Conservation (phyloP, 768 basidiomycete genomes). For the Tricholomella constricta region DNA sequence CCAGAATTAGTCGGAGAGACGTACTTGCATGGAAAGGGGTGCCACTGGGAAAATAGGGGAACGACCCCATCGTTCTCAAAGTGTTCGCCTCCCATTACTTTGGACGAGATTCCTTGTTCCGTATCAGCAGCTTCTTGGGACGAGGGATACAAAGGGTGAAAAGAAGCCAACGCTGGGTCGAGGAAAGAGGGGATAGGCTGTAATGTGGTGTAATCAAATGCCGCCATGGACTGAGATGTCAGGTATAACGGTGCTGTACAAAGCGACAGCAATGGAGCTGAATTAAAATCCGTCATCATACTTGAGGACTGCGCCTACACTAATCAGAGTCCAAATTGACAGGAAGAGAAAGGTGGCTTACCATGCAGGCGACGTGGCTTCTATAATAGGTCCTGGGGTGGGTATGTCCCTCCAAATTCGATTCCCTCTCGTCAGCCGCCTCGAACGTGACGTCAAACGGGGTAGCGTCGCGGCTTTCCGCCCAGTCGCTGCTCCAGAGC, state of each 20-base stretch:
- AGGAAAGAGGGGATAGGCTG: slow-evolving; percentile 38
- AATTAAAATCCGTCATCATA: neutral
- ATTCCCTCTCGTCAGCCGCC: slow-evolving; percentile 44
- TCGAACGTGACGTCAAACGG: slow-evolving; percentile 51
- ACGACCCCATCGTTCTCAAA: slow-evolving; percentile 52
- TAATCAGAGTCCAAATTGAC: neutral
- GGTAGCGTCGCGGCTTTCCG: slow-evolving; percentile 44
- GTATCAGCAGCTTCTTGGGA: neutral
- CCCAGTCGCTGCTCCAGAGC: slow-evolving; percentile 51
- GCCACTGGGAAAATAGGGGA: slow-evolving; percentile 53
- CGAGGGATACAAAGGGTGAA: neutral
- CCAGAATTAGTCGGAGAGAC: slow-evolving; percentile 1
- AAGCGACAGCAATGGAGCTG: slow-evolving; percentile 7
- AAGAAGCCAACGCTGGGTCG: neutral
- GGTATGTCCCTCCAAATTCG: slow-evolving; percentile 35
- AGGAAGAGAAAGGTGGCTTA: neutral
- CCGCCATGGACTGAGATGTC: slow-evolving; percentile 31
- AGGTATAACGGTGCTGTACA: slow-evolving; percentile 23
- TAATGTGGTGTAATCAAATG: slow-evolving; percentile 40
- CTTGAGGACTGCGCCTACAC: slow-evolving; percentile 20
- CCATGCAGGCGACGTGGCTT: slow-evolving; percentile 40
- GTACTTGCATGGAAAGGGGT: slow-evolving; percentile 47
- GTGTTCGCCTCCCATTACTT: slow-evolving; percentile 30
- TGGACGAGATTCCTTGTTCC: neutral
- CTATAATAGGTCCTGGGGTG: slow-evolving; percentile 43